Evolutionary conservation across 2,329 filamentous ascomycete species (phyloP).

Genomic region (Alternaria incomplexa): DNA sequence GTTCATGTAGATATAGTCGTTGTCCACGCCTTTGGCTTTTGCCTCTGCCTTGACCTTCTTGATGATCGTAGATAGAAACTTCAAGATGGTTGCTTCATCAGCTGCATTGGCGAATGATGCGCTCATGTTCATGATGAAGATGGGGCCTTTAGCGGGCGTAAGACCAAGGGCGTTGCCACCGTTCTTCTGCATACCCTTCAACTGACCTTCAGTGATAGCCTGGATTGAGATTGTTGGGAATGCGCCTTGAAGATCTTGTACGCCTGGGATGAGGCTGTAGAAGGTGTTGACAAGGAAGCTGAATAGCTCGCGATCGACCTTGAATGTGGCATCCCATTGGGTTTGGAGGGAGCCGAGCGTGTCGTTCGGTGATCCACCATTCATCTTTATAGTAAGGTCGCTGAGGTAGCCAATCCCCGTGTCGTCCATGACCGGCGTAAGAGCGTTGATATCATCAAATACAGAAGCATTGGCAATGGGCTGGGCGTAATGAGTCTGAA

Average conservation of each 20-base stretch:
- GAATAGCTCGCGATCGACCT: slow-evolving; percentile 28
- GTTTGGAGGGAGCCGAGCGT: slow-evolving; percentile 25
- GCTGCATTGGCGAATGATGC: slow-evolving; percentile 20
- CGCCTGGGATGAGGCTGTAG: slow-evolving; percentile 10
- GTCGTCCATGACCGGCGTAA: slow-evolving; percentile 28
- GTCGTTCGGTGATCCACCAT: slow-evolving; percentile 21
- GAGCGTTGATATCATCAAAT: slow-evolving; percentile 30
- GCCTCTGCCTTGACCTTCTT: slow-evolving; percentile 26
- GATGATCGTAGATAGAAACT: slow-evolving; percentile 24
- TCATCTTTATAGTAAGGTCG: slow-evolving; percentile 28
- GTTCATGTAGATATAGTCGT: slow-evolving; percentile 50
- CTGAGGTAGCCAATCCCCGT: slow-evolving; percentile 27
- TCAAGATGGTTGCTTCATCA: slow-evolving; percentile 27
- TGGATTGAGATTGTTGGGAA: slow-evolving; percentile 21
- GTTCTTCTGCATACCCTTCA: slow-evolving; percentile 32
- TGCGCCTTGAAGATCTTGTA: slow-evolving; percentile 3
- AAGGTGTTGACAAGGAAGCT: slow-evolving; percentile 30
- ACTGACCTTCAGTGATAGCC: slow-evolving; percentile 28
- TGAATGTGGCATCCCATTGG: slow-evolving; percentile 37
- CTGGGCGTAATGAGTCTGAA: slow-evolving; percentile 32
- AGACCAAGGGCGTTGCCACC: slow-evolving; percentile 41
- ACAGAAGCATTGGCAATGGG: slow-evolving; percentile 28
- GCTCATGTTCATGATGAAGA: slow-evolving; percentile 28
- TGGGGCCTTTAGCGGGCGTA: slow-evolving; percentile 20
- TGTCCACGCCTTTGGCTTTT: slow-evolving; percentile 16